Evolutionary conservation across 2,329 filamentous ascomycete genomes (phyloP).

Genomic region (Trichothecium sympodiale): DNA sequence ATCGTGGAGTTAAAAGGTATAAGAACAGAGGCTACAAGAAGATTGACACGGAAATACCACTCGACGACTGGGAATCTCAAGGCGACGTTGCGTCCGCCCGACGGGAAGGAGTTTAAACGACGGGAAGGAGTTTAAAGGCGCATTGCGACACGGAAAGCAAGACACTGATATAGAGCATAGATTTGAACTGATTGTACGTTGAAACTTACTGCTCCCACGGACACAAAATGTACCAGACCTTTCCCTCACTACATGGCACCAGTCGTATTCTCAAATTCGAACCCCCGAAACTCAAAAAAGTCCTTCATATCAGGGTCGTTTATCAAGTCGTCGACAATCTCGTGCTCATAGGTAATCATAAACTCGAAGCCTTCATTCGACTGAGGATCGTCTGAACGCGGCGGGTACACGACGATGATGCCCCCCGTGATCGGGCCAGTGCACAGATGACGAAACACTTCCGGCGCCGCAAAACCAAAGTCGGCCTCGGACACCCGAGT

Average conservation of each 20-base stretch:
- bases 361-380: conserved; percentile 24
- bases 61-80: too few species aligned
- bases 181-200: too few species aligned
- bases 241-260: too few species aligned
- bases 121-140: too few species aligned
- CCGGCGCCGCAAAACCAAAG: conserved; percentile 24
- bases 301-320: conserved; percentile 22
- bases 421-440: conserved; percentile 16
- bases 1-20: background rate
- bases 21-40: background rate
- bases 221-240: too few species aligned
- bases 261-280: too few species aligned
- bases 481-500: conserved; percentile 14
- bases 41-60: conserved; percentile 1
- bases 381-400: conserved; percentile 12
- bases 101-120: too few species aligned
- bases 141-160: too few species aligned
- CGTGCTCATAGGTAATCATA: conserved; percentile 20
- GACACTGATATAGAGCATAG: too few species aligned
- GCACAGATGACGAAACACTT: conserved; percentile 20
- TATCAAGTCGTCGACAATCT: conserved; percentile 15
- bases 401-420: conserved; percentile 18
- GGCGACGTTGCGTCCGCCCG: too few species aligned
- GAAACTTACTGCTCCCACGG: too few species aligned
- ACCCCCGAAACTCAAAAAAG: conserved; percentile 25